Evolutionary conservation across 2,329 filamentous ascomycete species (phyloP), one percentile per base, ranked within the genome.

Genomic region (Pseudogymnoascus verrucosus): DNA sequence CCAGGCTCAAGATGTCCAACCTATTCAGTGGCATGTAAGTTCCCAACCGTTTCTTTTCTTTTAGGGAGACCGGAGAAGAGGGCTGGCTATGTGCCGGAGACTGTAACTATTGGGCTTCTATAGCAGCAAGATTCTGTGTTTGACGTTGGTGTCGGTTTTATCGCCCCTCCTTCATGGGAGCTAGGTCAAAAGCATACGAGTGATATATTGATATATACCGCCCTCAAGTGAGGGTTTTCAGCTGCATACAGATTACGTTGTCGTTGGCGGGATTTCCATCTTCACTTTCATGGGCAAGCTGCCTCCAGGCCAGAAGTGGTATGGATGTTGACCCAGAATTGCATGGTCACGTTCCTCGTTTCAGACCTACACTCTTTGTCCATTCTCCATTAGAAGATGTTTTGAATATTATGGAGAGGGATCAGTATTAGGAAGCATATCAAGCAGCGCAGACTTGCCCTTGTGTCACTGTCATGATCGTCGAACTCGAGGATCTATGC

Each of bases 21-120:
- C 64, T 74, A 62, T 74, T 74, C 64, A 73, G 71, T 67, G 72
- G 72, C 69, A 74, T 74, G 72, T 74, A 67, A 62, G 72, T 74
- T 67, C 31, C 26, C 61, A 19, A 57, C 19, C 26, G 51, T 57
- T 54, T 36, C 61, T 36, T 62, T 57, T 36, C 10, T 57, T 36
- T 2, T 21, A 36, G 10, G 19, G 28, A 36, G 51, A 34, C 14
- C 10, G 11, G 11, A 34, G 51, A 34, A 57, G 10, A 28, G 51
- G 19, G n/a, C 21, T 34, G 51, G 5, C n/a, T 36, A 57, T 57
- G 28, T 57, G 28, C 28, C 3, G 16, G 5, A 11, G 28, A 11
- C 11, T 31, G 11, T 57, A 16, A 14, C 51, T 57, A 14, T 14
- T 57, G 28, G 47, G n/a, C 51, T 57, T 36, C 16, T 57, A 57